phyloP scores from a whole-genome alignment of 1,284 basidiomycete species.

The Psilocybe mexicana region DNA sequence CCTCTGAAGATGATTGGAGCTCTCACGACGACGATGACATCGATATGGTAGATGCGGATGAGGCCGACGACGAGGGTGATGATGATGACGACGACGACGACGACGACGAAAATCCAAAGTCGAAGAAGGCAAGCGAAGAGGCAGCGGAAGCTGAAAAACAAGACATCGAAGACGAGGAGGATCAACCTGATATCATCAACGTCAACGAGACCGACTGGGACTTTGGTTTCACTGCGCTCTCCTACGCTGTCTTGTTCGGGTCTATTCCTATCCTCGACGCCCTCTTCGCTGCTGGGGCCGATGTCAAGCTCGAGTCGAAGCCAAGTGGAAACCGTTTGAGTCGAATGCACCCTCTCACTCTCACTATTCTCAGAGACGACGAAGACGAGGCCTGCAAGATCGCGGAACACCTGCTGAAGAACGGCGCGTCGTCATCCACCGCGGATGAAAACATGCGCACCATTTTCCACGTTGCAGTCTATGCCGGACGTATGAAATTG shows the following conservation, averaged over 20 bases:
- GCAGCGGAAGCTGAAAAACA: conserved; percentile 30
- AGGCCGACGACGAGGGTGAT: conserved; percentile 30
- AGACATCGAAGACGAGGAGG: conserved; percentile 47
- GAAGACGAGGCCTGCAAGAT: conserved; percentile 43
- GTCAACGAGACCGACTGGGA: conserved; percentile 59
- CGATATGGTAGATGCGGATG: conserved; percentile 31
- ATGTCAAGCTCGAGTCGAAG: conserved; percentile 34
- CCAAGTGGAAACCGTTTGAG: conserved; percentile 23
- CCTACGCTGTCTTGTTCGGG: conserved; percentile 50
- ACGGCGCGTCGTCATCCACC: conserved; percentile 49
- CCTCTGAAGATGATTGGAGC: conserved; percentile 49
- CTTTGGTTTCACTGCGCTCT: conserved; percentile 51
- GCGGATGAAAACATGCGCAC: conserved; percentile 47
- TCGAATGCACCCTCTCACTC: conserved; percentile 46
- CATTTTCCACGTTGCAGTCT: conserved; percentile 49
- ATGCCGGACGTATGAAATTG: conserved; percentile 39
- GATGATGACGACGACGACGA: conserved; percentile 32
- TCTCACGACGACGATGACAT: conserved; percentile 43
- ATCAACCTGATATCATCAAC: conserved; percentile 54
- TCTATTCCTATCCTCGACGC: conserved; percentile 44
- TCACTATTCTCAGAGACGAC: conserved; percentile 48
- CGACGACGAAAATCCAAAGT: conserved; percentile 22
- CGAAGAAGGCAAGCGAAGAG: conserved; percentile 8
- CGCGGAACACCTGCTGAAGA: conserved; percentile 46
- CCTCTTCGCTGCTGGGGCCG: conserved; percentile 49